Evolutionary conservation across 257 asterid genomes (phyloP), one percentile per base, ranked within the genome.

Genomic region (Forsythia viridissima): DNA sequence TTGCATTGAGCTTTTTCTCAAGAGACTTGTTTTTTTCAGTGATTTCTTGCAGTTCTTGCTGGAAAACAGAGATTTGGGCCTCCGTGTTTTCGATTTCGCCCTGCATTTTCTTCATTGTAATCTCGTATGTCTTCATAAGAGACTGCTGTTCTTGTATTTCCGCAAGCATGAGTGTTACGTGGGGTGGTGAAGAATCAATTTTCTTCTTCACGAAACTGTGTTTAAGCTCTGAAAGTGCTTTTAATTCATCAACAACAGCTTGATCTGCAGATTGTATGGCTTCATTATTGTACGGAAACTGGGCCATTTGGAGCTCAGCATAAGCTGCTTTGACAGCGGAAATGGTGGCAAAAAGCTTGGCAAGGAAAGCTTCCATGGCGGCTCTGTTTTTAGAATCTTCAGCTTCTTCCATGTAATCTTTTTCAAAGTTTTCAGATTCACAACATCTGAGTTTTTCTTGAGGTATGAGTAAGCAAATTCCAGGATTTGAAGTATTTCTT

Each of bases 61-160:
- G 88, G 34, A 89, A 85, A 4, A 80, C 72, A 52, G 73, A 52
- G 30, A 89, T 59, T 9, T 41, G 81, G 0, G 81, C 18, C 39
- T 83, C 97, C 83, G 84, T 92, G 41, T 16, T 55, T 8, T 93
- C 98, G 30, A 91, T 88, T 16, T 93, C 98, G 0, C 86, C 82
- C 82, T 89, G 93, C 98, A 95, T 88, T 88, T 95, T 95, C 90
- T 88, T 93, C 97, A 93, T 95, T 3, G 99, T 95, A 61, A 95
- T 91, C 79, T 95, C 98, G 16, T 93, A 95, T 3, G 98, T 92
- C 90, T 91, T 95, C 98, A 93, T 92, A 72, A 95, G 41, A 24
- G 96, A 85, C 88, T 95, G 98, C 87, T 95, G 99, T 39, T 95
- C 99, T 70, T 90, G 98, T 80, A 95, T 93, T 81, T 95, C 99